Evolutionary conservation across 257 asterid species (phyloP).

Genomic region (Solanum corneliomulleri): DNA sequence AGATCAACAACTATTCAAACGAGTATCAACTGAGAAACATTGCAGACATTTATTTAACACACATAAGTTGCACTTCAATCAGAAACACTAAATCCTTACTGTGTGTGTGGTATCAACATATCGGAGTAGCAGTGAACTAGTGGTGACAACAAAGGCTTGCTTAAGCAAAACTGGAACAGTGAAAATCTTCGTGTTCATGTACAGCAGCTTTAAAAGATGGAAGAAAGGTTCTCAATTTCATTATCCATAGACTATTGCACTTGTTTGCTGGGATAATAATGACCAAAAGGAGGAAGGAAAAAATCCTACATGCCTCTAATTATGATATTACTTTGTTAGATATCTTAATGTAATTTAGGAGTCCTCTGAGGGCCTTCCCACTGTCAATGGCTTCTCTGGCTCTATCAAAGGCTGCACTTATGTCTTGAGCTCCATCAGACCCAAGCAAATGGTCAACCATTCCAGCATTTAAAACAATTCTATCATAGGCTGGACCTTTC

Average conservation of each 20-base stretch:
- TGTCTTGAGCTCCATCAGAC: slow-evolving; percentile 81
- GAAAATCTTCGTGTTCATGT: background rate
- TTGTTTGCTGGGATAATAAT: background rate
- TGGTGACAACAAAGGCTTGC: background rate
- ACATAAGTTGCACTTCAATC: background rate
- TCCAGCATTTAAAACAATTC: slow-evolving; percentile 80
- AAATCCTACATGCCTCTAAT: background rate
- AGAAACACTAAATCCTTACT: background rate
- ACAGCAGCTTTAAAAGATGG: background rate
- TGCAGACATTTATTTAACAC: background rate
- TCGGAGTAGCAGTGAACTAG: background rate
- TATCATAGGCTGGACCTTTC: slow-evolving; percentile 82
- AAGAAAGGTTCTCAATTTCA: background rate
- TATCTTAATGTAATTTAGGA: slow-evolving; percentile 54
- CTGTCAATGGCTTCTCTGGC: slow-evolving; percentile 90
- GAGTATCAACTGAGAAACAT: background rate
- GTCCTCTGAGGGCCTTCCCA: slow-evolving; percentile 69
- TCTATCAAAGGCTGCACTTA: slow-evolving; percentile 60
- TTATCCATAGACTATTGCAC: background rate
- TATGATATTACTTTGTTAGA: slow-evolving; percentile 36
- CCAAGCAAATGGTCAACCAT: slow-evolving; percentile 91
- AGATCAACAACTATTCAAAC: background rate
- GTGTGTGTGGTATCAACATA: background rate
- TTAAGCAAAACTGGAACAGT: background rate
- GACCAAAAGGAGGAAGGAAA: background rate